Evolutionary conservation across 2,329 filamentous ascomycete genomes (phyloP), one percentile per base, ranked within the genome.

Genomic region (Ophiosphaerella herpotricha): DNA sequence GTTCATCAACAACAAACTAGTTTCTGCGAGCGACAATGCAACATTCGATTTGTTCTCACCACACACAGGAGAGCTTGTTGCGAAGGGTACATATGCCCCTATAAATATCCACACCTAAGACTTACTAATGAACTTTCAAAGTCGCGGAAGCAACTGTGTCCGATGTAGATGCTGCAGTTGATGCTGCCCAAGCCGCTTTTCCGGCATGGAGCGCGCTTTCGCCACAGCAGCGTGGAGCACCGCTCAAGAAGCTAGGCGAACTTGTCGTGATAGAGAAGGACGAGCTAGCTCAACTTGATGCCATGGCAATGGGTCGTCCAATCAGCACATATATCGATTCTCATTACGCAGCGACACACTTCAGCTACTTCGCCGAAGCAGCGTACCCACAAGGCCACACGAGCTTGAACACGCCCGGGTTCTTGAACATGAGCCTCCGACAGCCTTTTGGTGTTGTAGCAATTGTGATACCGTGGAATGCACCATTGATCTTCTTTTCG

Each of bases 261-360:
- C 42, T 64, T 12, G 54, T 64, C 12, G 9, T 58, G 1, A 40
- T 53, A 3, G 54, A 66, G 37, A 91, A 87, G 86, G 88, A 92
- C 70, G 82, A 89, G 21, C 76, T 93, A 56, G 89, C 89, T 7
- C 87, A 88, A 9, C 89, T 87, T 74, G 92, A 92, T 74, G 91
- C 88, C 5, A 80, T 91, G 41, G 88, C 92, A 76, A 89, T 92
- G 78, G 89, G 89, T 69, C 91, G 91, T 80, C 92, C 89, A 0
- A 86, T 91, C 70, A 85, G 85, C 47, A 88, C 91, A 70, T 89
- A 88, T 40, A 85, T 82, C 73, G 89, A 89, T 39, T 88, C 92
- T 67, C 88, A 91, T 16, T 82, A 92, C 42, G 82, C 89, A 55
- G 89, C 89, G 29, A 79, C 91, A 48, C 89, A 92, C 77, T 89